Evolutionary conservation across 1,284 basidiomycete genomes (phyloP), one percentile per base, ranked within the genome.

Genomic region (Gomphus sp.): DNA sequence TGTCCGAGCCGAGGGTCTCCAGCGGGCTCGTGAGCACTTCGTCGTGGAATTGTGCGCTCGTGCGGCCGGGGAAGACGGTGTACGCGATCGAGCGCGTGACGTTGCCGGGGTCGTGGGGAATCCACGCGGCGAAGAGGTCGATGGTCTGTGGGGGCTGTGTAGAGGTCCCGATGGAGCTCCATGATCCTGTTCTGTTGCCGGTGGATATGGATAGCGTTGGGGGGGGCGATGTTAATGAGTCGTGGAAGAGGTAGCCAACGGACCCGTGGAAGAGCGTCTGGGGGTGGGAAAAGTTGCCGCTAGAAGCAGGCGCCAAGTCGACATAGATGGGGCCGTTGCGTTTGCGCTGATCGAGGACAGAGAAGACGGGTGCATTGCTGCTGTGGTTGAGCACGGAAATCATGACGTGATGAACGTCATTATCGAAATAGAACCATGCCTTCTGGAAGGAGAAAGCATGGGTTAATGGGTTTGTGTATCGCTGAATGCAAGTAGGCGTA

Each of bases 371-470:
- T 6, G 66, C 62, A 53, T 76, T 72, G 57, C 74, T 74, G 12
- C 69, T 69, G 9, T 80, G 80, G 28, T 70, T 68, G 58, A 85
- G 69, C 52, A 71, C 71, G 18, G 81, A 74, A 41, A 86, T 68
- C 75, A 83, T 81, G 63, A 88, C 80, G 63, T 80, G 77, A 66
- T 84, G 78, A 43, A 82, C 72, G 64, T 83, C 79, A 63, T 79
- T 72, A 54, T 81, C 76, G 61, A 89, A 75, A 78, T 85, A 87
- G 72, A 87, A 86, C 81, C 81, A 86, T 0, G 80, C 77, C 69
- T 88, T 88, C 64, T 82, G 81, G 76, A 80, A 89, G 59, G 71
- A 70, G 49, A 88, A 67, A 4, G 76, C 67, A n/a, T 71, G 66
- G 4, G 83, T 84, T 48, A 71, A 60, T 1, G 85, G 84, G 65